These are phyloP conservation scores for Phytophthora nicotianae DNA, from an alignment of 352 stramenopile species.

Conservation along the genomic window DNA sequence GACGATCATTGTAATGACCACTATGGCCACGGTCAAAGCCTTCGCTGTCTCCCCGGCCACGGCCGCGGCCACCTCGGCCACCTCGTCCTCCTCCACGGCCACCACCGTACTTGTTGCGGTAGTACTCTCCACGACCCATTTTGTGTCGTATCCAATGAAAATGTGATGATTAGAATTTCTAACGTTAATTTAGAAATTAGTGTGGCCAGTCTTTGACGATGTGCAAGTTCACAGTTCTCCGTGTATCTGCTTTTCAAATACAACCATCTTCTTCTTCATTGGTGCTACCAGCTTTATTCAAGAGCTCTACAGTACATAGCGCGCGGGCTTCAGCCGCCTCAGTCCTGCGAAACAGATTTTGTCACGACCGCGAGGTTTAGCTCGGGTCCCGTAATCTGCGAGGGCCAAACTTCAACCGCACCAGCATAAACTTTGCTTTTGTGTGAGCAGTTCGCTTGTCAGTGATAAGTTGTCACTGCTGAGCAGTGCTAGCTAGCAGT, in stretches of 20 bases:
- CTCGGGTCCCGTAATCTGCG: neutral
- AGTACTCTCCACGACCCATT: conserved; percentile 89
- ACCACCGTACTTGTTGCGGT: conserved; percentile 90
- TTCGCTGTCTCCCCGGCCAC: conserved; percentile 28
- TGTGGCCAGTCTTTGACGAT: neutral
- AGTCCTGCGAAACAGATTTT: neutral
- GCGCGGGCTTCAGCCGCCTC: too few relatives aligned
- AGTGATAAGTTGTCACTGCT: too few relatives aligned
- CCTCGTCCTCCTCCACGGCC: conserved; percentile 38
- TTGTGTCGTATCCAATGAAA: conserved; percentile 15
- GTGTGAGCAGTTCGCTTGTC: too few relatives aligned
- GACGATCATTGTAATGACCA: conserved; percentile 15
- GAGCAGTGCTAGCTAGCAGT: too few relatives aligned
- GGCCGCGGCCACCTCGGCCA: conserved; percentile 23
- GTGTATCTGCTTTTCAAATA: too few relatives aligned
- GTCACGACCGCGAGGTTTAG: neutral
- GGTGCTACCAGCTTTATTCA: neutral
- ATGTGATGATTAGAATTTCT: neutral
- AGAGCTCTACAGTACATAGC: too few relatives aligned
- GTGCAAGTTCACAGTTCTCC: too few relatives aligned
- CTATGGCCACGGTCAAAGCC: conserved; percentile 20
- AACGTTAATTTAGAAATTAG: conserved; percentile 3
- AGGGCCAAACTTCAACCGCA: conserved; percentile 1
- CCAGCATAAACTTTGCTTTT: conserved; percentile 10
- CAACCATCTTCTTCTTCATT: neutral